A percentile compares a stretch with the other conserved stretches of the same genome.
Conservation (phyloP, 495 filamentous ascomycete genomes). For the Penicillium ochrochloron region DNA sequence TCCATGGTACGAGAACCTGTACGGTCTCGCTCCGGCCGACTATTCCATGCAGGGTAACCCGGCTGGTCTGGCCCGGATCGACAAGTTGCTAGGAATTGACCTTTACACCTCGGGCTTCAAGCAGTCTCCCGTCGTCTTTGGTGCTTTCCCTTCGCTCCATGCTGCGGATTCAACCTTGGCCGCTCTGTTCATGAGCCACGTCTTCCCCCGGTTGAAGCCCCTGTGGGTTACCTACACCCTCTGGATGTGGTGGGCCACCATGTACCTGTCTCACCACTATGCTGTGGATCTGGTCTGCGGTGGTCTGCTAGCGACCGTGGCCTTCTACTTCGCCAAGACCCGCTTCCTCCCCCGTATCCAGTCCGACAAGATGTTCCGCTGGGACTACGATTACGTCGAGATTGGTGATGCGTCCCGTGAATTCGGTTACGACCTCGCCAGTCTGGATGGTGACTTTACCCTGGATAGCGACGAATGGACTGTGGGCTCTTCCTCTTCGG, state of each 20-base stretch:
- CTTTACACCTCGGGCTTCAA: slow-evolving; percentile 90
- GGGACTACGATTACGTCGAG: slow-evolving; percentile 96
- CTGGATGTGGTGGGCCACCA: slow-evolving; percentile 99
- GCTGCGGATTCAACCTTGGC: slow-evolving; percentile 84
- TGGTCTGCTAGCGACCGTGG: slow-evolving; percentile 74
- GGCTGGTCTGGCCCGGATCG: slow-evolving; percentile 86
- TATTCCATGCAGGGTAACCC: slow-evolving; percentile 88
- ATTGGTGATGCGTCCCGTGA: slow-evolving; percentile 63
- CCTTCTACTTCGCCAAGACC: slow-evolving; percentile 78
- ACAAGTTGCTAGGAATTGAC: slow-evolving; percentile 84
- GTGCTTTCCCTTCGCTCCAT: slow-evolving; percentile 91
- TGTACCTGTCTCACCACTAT: slow-evolving; percentile 97
- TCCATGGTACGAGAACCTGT: slow-evolving; percentile 92
- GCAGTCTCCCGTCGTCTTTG: slow-evolving; percentile 88
- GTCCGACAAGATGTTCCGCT: slow-evolving; percentile 80
- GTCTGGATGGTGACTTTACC: slow-evolving; percentile 60
- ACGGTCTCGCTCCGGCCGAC: slow-evolving; percentile 86
- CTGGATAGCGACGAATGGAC: slow-evolving; percentile 75
- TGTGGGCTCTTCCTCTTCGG: slow-evolving; percentile 70
- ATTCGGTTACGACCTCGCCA: slow-evolving; percentile 60
- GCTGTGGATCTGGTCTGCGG: slow-evolving; percentile 90
- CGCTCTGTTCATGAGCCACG: slow-evolving; percentile 88
- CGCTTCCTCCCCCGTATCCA: slow-evolving; percentile 83
- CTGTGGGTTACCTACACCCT: slow-evolving; percentile 79
- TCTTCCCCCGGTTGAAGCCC: slow-evolving; percentile 78